Conservation (phyloP, 371 early-diverging fungal genomes). For the Conidiobolus incongruus region DNA sequence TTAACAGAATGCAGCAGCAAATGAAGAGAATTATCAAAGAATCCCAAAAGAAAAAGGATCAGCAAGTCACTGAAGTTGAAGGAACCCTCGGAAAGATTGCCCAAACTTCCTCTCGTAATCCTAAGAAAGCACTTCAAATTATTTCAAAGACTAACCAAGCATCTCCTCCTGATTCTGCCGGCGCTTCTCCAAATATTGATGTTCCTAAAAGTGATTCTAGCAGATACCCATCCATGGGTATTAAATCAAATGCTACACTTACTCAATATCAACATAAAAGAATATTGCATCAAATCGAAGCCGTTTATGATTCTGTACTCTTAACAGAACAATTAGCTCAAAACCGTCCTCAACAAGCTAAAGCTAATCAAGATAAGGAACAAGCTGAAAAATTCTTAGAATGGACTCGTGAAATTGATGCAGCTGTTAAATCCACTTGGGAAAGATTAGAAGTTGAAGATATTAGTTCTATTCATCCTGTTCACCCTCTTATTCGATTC, state of each 20-base stretch:
- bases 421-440: conserved; percentile 7
- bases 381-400: conserved; percentile 8
- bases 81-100: conserved; percentile 86
- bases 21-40: conserved; percentile 28
- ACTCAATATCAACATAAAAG: conserved; percentile 22
- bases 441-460: conserved; percentile 6
- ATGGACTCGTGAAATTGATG: neutral
- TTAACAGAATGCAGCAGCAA: conserved; percentile 8
- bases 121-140: conserved; percentile 69
- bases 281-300: conserved; percentile 50
- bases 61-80: conserved; percentile 79
- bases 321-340: conserved; percentile 60
- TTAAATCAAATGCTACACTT: conserved; percentile 4
- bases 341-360: conserved; percentile 21
- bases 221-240: neutral
- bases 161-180: neutral
- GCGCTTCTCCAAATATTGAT: neutral
- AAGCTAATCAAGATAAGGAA: conserved; percentile 20
- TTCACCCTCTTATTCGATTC: conserved; percentile 26
- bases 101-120: conserved; percentile 63
- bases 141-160: conserved; percentile 1
- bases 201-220: neutral
- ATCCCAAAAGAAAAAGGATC: conserved; percentile 20
- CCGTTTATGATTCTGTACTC: conserved; percentile 46
- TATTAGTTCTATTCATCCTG: conserved; percentile 5